Base-by-base conservation (phyloP, 108 stramenopile genomes). In the Pseudonitzschia multiseries region DNA sequence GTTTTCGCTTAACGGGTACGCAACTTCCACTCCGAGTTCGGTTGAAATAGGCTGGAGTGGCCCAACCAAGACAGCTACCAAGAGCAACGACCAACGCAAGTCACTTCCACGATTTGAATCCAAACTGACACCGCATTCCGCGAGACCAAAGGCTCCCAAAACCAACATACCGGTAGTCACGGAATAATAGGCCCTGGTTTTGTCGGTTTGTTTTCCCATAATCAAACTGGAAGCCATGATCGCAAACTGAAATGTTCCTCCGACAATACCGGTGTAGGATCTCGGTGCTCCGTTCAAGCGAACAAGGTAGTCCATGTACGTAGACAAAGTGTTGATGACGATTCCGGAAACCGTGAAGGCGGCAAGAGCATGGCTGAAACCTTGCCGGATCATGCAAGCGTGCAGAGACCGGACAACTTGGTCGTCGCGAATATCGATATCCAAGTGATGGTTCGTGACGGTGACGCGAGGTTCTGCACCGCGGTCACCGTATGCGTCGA, bases 401-500 rank as follows among this genome's bases (percentile, higher is more conserved):
- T 76, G 83, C 54, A 89, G 74, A 40, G 89, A 88, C 54, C 82
- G 85, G 18, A 89, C 65, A 50, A 95, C 79, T 70, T 95, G 94
- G 77, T 95, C 94, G 57, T 95, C 94, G 13, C 91, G 89, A 78
- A 95, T 88, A 43, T 93, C 84, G 71, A 95, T 89, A 63, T 95
- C 91, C 28, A 95, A 77, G 63, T 93, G 85, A 52, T 90, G 87
- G 42, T 81, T 83, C 27, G 92, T 83, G 60, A 91, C 77, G 26
- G 89, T 90, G 1, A 91, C 57, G 6, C 83, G 79, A 13, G 93
- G 93, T 68, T 94, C 93, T 21, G 87, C 93, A 29, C 87, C 88
- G 40, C 89, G 85, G 46, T 91, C 83, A 41, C 81, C 54, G 17
- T 53, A 51, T 3, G 40, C 46, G 13, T 68, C 68, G 17, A 43